Evolutionary conservation across 1,284 basidiomycete genomes (phyloP), one percentile per base, ranked within the genome.

Genomic region (Ceratobasidium sp.): DNA sequence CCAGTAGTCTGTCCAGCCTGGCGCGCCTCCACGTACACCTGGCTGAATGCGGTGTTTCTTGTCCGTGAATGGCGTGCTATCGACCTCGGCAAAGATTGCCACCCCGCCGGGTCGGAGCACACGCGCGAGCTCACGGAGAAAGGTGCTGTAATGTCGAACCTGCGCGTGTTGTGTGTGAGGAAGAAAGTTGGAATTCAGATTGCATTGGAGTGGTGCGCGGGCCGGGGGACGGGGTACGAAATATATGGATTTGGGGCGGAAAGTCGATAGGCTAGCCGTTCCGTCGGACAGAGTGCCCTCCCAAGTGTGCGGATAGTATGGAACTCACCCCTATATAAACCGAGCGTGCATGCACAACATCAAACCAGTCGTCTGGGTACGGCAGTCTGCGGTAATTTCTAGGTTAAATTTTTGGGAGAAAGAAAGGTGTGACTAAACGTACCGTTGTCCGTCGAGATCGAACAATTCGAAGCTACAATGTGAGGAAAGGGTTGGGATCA

Each of bases 101-200:
- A 90, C 82, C n/a, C 89, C 89, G 72, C 88, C 88, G 38, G 88
- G 88, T 38, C 88, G 86, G 44, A 90, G 83, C 75, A 90, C 81
- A 74, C 88, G 87, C 51, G 82, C 84, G 61, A 88, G 82, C 79
- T 90, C 86, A 71, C 82, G 81, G 9, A 90, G 76, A 75, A 90
- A 84, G 49, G 82, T 82, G 53, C 85, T 83, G 76, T 89, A 89
- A 76, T 89, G 80, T 72, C 82, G 82, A 74, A 90, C 87, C 87
- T 89, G 77, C 70, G 42, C 61, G 54, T 48, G 33, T 56, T 7
- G 28, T 21, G 23, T 11, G 14, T 8, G 7, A 30, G 18, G n/a
- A n/a, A 25, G 18, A 56, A 49, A 64, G 40, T 67, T 38, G 46
- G 25, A 25, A 40, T 23, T 18, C 40, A 66, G 40, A 21, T 51